A percentile compares a stretch with the other conserved stretches of the same genome.
phyloP scores from a whole-genome alignment of 2,329 filamentous ascomycete genomes.

The Neophaeococcomyces mojaviensis region DNA sequence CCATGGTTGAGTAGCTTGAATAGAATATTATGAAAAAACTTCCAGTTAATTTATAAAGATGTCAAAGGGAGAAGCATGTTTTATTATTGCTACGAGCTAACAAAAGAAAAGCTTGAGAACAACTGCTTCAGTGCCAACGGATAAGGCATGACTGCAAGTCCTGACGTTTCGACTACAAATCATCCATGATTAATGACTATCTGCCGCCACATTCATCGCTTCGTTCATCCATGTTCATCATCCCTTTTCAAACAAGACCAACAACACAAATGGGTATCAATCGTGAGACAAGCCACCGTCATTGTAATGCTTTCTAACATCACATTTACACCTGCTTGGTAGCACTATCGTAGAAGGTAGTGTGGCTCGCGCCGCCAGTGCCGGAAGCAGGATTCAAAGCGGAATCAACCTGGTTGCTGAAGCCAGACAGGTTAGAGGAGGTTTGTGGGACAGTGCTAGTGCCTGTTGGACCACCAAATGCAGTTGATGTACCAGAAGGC shows the following conservation, averaged over 20 bases:
- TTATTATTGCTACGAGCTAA: too few species aligned
- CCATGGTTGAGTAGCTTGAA: too few species aligned
- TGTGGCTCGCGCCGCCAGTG: slow-evolving; percentile 15
- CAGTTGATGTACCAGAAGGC: background rate
- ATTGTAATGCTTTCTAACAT: background rate
- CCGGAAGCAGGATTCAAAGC: slow-evolving; percentile 20
- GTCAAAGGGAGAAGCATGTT: too few species aligned
- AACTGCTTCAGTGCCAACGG: too few species aligned
- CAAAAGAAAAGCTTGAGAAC: too few species aligned
- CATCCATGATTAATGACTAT: too few species aligned
- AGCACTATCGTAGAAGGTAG: slow-evolving; percentile 18
- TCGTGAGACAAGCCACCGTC: slow-evolving; percentile 6
- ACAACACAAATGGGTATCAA: slow-evolving; percentile 9
- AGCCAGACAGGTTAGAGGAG: background rate
- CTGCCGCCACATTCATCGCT: too few species aligned
- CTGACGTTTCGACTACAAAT: too few species aligned
- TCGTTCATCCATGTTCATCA: too few species aligned
- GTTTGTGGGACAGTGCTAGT: background rate
- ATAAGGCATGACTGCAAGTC: too few species aligned
- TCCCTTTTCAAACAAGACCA: slow-evolving; percentile 3
- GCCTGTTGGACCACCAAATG: slow-evolving; percentile 15
- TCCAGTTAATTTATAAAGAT: too few species aligned
- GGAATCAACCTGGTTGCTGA: slow-evolving; percentile 6
- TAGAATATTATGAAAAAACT: too few species aligned
- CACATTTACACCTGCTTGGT: slow-evolving; percentile 5